phyloP scores from a whole-genome alignment of 495 filamentous ascomycete genomes.

The Aspergillus conjunctus region DNA sequence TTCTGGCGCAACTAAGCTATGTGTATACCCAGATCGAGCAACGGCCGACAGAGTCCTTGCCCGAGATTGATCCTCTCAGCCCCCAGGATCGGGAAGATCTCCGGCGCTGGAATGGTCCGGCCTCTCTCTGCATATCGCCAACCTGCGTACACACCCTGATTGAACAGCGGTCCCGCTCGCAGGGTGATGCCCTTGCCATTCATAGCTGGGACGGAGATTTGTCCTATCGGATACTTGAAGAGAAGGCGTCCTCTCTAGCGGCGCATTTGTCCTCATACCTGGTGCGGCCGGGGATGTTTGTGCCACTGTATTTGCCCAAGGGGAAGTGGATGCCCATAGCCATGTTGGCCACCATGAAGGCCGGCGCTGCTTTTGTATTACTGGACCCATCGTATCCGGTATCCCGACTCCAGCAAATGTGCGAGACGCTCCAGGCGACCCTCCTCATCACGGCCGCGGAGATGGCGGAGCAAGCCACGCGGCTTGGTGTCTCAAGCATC shows the following conservation, averaged over 20 bases:
- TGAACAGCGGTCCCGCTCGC: conserved; percentile 19
- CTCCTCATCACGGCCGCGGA: background rate
- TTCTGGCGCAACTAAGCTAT: background rate
- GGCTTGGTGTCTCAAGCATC: conserved; percentile 9
- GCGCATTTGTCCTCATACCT: conserved; percentile 30
- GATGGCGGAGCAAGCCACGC: background rate
- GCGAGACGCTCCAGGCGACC: conserved; percentile 18
- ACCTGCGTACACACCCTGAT: conserved; percentile 14
- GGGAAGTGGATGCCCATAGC: conserved; percentile 39
- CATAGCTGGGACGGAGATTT: conserved; percentile 24
- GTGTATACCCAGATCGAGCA: conserved; percentile 6
- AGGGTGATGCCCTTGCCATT: conserved; percentile 24
- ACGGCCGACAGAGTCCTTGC: background rate
- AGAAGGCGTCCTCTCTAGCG: conserved; percentile 12
- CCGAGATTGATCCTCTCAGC: conserved; percentile 9
- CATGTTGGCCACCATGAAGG: conserved; percentile 46
- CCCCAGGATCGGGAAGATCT: background rate
- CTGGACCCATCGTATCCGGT: conserved; percentile 50
- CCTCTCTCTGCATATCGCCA: background rate
- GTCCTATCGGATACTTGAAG: conserved; percentile 28
- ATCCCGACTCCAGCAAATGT: conserved; percentile 44
- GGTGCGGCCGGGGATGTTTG: conserved; percentile 31
- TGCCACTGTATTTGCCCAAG: conserved; percentile 50
- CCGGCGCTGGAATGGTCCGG: background rate
- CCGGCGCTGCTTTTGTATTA: conserved; percentile 47